Base-by-base conservation (phyloP, 345 rosid species). In the Psidium friedrichsthalianum region DNA sequence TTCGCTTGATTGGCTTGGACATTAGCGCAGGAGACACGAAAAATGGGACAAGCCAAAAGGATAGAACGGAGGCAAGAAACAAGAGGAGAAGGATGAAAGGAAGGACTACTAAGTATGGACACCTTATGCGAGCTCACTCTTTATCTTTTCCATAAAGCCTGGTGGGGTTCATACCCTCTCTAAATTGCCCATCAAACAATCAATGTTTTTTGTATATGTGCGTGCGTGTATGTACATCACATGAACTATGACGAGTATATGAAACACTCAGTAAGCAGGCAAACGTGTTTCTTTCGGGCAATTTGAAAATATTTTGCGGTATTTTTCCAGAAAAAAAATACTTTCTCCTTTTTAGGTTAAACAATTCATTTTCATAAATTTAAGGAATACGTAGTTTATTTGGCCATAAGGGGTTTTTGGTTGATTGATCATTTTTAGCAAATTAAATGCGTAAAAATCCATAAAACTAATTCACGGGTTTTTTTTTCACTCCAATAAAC, bases 341-440 rank as follows among this genome's bases (percentile, higher is more conserved):
- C 32, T 69, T 36, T 36, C 0, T 44, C 6, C 0, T 16, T 69
- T 64, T 16, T 3, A 32, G 1, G 6, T 69, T 1, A 8, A 16
- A 18, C 0, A 69, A 69, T 18, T 36, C 14, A 69, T 18, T 18
- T 36, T 69, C 6, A 20, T 69, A 18, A 36, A 0, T 22, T 21
- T 56, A 56, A 22, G 5, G 24, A 15, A 52, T 15, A 20, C 20
- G 5, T 15, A 52, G 6, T 52, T 52, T 52, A 52, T 52, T 52
- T 52, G 16, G 6, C 5, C 20, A 3, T 22, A 10, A 56, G 22
- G 10, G n/a, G 27, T 56, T 56, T 22, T 56, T 5, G 5, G n/a
- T 56, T 9, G 59, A 56, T 24, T 10, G 5, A 24, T 24, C n/a
- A 56, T 9, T 22, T 56, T 56, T 11, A 56, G 12, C 5, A 3